A percentile compares a stretch with the other conserved stretches of the same genome.
phyloP scores from a whole-genome alignment of 139 green algal genomes.

The Chlamydomonas incerta region DNA sequence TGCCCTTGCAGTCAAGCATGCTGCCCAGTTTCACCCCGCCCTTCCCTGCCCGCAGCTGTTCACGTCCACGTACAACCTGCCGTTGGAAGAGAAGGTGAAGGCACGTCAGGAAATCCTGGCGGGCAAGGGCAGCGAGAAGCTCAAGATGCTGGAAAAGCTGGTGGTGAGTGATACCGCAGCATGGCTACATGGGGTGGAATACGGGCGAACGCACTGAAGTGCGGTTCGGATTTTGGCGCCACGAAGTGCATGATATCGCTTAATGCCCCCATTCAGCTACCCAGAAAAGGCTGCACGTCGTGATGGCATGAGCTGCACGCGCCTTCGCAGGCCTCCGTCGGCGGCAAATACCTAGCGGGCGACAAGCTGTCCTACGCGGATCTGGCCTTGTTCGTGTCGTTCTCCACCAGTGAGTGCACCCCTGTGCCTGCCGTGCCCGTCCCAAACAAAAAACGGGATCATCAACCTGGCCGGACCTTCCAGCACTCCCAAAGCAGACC shows the following conservation, averaged over 20 bases:
- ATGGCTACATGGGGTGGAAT: not conserved
- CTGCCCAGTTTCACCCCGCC: no score
- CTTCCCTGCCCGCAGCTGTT: constrained; percentile 1
- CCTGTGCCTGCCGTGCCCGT: no score
- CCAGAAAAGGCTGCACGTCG: no score
- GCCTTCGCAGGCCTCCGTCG: not conserved
- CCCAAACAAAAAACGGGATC: no score
- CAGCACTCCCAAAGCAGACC: no score
- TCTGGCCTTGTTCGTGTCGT: constrained; percentile 33
- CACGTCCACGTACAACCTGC: not conserved
- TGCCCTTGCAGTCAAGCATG: no score
- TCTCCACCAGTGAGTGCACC: not conserved
- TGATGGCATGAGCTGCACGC: not conserved
- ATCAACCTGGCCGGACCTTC: no score
- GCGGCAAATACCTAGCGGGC: constrained; percentile 13
- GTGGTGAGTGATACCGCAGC: constrained; percentile 36
- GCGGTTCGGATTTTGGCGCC: not conserved
- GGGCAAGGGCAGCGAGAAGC: constrained; percentile 43
- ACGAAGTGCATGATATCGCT: no score
- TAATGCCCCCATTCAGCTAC: no score
- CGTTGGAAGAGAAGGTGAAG: constrained; percentile 49
- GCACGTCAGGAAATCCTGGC: constrained; percentile 45
- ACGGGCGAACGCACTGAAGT: no score
- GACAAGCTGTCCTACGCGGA: constrained; percentile 40
- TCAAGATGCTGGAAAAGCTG: constrained; percentile 41